Percentiles rank a stretch among this genome's conserved stretches.
Conservation (phyloP, 768 basidiomycete genomes). For the Phaeotremella fagi region DNA sequence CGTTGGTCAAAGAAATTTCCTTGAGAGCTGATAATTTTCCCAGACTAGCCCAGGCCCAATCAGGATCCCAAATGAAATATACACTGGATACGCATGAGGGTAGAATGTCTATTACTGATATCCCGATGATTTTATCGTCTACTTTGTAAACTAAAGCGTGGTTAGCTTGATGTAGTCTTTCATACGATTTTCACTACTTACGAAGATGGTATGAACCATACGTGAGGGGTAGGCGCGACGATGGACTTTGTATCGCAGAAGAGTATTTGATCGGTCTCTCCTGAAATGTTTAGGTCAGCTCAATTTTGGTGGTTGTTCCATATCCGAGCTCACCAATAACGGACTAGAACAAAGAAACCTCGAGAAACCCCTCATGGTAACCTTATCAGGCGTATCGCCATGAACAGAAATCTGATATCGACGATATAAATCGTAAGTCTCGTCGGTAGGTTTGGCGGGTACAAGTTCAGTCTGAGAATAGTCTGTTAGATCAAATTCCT, state of each 20-base stretch:
- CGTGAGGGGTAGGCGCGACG: conserved; percentile 60
- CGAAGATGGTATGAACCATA: conserved; percentile 94
- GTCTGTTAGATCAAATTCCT: not conserved
- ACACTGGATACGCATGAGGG: conserved; percentile 74
- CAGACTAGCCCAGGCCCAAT: conserved; percentile 47
- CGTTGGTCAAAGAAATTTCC: conserved; percentile 68
- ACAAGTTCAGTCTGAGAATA: conserved; percentile 64
- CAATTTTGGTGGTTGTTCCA: no score
- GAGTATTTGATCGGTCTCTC: conserved; percentile 59
- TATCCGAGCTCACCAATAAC: conserved; percentile 64
- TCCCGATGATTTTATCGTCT: conserved; percentile 73
- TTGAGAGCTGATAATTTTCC: conserved; percentile 68
- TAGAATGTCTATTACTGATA: conserved; percentile 85
- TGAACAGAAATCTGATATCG: conserved; percentile 78
- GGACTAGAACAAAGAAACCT: conserved; percentile 77
- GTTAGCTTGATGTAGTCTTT: no score
- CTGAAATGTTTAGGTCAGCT: no score
- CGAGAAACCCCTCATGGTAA: conserved; percentile 56
- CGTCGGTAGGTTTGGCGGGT: conserved; percentile 66
- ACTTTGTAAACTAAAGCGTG: conserved; percentile 57
- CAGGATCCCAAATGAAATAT: conserved; percentile 80
- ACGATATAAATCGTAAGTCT: conserved; percentile 74
- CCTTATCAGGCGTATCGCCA: conserved; percentile 55
- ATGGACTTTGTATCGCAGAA: conserved; percentile 3
- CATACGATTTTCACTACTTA: no score